These are phyloP conservation scores for Solioccasus polychromus DNA, from an alignment of 768 basidiomycete genomes.

Conservation along the genomic window DNA sequence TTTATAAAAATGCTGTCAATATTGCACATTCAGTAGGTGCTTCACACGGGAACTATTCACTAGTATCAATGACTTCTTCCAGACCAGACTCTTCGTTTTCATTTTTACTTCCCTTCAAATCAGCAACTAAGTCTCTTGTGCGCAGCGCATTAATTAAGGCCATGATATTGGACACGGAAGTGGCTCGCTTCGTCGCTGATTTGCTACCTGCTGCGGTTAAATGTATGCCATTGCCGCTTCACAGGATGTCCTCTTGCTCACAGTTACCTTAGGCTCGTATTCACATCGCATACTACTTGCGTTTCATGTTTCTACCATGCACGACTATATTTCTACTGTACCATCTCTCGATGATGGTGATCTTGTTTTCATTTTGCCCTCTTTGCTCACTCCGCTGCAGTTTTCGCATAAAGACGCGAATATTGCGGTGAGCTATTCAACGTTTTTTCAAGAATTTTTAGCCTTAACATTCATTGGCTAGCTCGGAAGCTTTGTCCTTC, in stretches of 20 bases:
- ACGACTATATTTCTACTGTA: constrained; percentile 70
- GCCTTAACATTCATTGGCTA: constrained; percentile 23
- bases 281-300: constrained; percentile 72
- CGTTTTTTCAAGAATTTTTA: not conserved
- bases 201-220: constrained; percentile 62
- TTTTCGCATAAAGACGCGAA: constrained; percentile 43
- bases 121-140: constrained; percentile 71
- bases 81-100: constrained; percentile 64
- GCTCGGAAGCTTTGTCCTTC: constrained; percentile 73
- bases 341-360: constrained; percentile 63
- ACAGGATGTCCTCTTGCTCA: not conserved
- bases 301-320: constrained; percentile 77
- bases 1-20: constrained; percentile 93
- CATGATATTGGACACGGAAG: constrained; percentile 67
- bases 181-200: constrained; percentile 68
- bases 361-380: constrained; percentile 62
- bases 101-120: constrained; percentile 73
- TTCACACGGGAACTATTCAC: not conserved
- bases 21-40: constrained; percentile 65
- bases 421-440: constrained; percentile 43
- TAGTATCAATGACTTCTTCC: constrained; percentile 3
- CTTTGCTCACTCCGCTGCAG: constrained; percentile 57
- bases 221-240: constrained; percentile 18
- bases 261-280: constrained; percentile 28
- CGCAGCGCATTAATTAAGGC: constrained; percentile 70